These are phyloP conservation scores for Hypoxylon sp. DNA, from an alignment of 2,329 filamentous ascomycete genomes.

Conservation along the genomic window DNA sequence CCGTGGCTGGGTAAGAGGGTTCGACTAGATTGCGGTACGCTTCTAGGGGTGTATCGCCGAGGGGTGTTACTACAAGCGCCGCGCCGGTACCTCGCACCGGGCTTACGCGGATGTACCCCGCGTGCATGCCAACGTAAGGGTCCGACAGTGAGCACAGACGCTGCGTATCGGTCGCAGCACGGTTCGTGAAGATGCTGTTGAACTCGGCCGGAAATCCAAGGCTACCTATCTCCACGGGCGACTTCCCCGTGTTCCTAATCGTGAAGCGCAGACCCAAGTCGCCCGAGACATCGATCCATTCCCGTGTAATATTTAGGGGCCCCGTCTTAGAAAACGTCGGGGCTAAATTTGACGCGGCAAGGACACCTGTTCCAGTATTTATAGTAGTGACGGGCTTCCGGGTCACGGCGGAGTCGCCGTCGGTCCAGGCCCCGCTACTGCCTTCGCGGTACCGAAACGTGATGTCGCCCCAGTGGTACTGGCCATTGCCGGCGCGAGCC, in stretches of 20 bases:
- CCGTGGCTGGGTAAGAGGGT: conserved; percentile 56
- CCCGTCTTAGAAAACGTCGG: conserved; percentile 58
- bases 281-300: conserved; percentile 64
- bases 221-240: conserved; percentile 66
- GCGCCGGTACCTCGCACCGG: conserved; percentile 67
- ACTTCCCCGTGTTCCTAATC: conserved; percentile 60
- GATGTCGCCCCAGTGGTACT: conserved; percentile 72
- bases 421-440: conserved; percentile 60
- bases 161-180: conserved; percentile 64
- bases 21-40: conserved; percentile 69
- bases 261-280: conserved; percentile 68
- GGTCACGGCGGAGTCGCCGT: conserved; percentile 62
- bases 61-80: conserved; percentile 68
- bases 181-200: conserved; percentile 72
- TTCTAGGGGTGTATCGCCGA: conserved; percentile 65
- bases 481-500: conserved; percentile 63
- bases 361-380: conserved; percentile 42
- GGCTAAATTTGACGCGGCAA: conserved; percentile 59
- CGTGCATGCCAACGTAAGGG: conserved; percentile 72
- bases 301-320: conserved; percentile 64
- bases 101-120: conserved; percentile 69
- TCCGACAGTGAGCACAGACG: conserved; percentile 69
- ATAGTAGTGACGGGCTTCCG: conserved; percentile 57
- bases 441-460: conserved; percentile 67
- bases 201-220: conserved; percentile 72